Percentiles rank a stretch among this genome's conserved stretches.
Conservation (phyloP, 345 rosid species). For the Moricandia moricandioides region DNA sequence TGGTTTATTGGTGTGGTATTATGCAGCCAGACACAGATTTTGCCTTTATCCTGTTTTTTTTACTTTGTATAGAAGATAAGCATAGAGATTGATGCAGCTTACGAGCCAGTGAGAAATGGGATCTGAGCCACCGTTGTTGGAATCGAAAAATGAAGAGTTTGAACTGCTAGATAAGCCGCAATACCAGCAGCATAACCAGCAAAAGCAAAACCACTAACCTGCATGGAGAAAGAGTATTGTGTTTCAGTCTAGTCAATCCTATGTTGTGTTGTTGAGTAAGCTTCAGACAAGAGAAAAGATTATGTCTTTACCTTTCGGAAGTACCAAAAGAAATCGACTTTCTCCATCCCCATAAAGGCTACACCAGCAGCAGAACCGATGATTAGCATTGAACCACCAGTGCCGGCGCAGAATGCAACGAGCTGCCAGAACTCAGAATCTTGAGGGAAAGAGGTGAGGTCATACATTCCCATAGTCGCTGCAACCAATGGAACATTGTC, state of each 20-base stretch:
- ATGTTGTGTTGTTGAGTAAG: not conserved
- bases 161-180: conserved; percentile 54
- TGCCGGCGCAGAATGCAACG: conserved; percentile 84
- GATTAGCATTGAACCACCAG: conserved; percentile 92
- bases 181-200: conserved; percentile 91
- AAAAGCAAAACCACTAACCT: conserved; percentile 93
- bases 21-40: conserved; percentile 18
- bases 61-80: not conserved
- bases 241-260: not conserved
- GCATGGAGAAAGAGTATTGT: conserved; percentile 18
- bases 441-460: conserved; percentile 71
- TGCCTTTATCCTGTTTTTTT: not conserved
- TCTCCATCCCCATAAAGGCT: conserved; percentile 98
- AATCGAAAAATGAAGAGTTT: conserved; percentile 42
- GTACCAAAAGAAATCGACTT: conserved; percentile 97
- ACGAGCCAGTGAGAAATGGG: conserved; percentile 59
- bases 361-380: conserved; percentile 98
- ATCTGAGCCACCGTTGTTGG: conserved; percentile 62
- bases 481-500: conserved; percentile 95
- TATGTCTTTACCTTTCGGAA: conserved; percentile 61
- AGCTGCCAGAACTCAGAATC: conserved; percentile 97
- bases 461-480: conserved; percentile 97
- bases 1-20: conserved; percentile 6
- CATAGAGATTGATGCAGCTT: conserved; percentile 1
- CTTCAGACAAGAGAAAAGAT: not conserved